Percentiles rank a stretch among this genome's conserved stretches.
Conservation (phyloP, 306 rosid species). For the Ceratonia siliqua region DNA sequence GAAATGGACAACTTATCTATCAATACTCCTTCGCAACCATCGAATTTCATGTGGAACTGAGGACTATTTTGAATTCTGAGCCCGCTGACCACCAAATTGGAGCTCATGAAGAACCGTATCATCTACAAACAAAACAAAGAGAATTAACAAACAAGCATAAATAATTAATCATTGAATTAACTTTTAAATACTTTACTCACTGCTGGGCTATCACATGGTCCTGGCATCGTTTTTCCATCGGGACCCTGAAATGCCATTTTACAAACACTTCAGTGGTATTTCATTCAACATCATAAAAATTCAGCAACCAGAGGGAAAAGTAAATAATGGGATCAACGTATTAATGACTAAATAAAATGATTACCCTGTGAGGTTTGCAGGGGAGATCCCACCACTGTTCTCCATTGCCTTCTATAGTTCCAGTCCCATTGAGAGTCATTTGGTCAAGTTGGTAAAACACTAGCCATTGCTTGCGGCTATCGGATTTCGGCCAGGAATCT, state of each 20-base stretch:
- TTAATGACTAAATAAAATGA: neutral
- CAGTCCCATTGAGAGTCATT: slow-evolving; percentile 82
- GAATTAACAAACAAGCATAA: neutral
- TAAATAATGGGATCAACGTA: neutral
- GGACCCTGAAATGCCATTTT: slow-evolving; percentile 62
- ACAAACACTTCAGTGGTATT: slow-evolving; percentile 20
- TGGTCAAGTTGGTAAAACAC: slow-evolving; percentile 81
- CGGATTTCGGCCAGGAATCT: slow-evolving; percentile 71
- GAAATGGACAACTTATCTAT: slow-evolving; percentile 70
- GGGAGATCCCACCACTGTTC: slow-evolving; percentile 97
- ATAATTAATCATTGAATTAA: neutral
- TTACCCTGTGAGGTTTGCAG: slow-evolving; percentile 97
- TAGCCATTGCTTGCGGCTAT: slow-evolving; percentile 82
- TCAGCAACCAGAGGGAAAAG: neutral
- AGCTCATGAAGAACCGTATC: slow-evolving; percentile 89
- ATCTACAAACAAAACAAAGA: slow-evolving; percentile 44
- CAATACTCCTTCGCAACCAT: slow-evolving; percentile 83
- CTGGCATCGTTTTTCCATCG: slow-evolving; percentile 56
- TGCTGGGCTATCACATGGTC: slow-evolving; percentile 90
- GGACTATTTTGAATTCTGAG: slow-evolving; percentile 81
- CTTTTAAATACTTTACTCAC: slow-evolving; percentile 53
- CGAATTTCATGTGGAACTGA: slow-evolving; percentile 82
- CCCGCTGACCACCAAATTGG: slow-evolving; percentile 68
- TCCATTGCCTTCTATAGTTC: slow-evolving; percentile 93
- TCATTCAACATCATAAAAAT: slow-evolving; percentile 8